Conservation (phyloP, 768 basidiomycete genomes). For the Sporobolomyces pararoseus region DNA sequence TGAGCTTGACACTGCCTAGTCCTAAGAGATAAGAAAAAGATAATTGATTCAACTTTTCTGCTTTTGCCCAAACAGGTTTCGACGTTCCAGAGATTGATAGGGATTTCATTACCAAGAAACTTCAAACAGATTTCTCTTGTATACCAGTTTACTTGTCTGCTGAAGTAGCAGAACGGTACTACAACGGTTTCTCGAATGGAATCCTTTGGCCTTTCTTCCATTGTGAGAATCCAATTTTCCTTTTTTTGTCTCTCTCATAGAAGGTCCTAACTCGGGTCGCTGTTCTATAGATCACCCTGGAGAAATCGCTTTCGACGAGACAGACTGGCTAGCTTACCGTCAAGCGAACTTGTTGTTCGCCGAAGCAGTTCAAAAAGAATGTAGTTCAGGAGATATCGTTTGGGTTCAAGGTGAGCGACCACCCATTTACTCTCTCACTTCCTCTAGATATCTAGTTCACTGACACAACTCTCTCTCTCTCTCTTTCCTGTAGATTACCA, state of each 20-base stretch:
- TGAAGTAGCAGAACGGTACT: constrained; percentile 96
- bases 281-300: constrained; percentile 65
- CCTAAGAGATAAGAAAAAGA: neutral
- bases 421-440: neutral
- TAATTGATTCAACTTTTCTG: neutral
- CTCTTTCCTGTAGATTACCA: constrained; percentile 63
- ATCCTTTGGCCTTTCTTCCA: constrained; percentile 99
- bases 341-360: constrained; percentile 95
- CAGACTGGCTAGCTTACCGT: constrained; percentile 95
- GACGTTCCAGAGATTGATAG: constrained; percentile 91
- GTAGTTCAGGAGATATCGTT: constrained; percentile 84
- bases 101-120: constrained; percentile 80
- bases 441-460: neutral
- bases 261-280: neutral
- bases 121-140: constrained; percentile 92
- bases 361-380: constrained; percentile 73
- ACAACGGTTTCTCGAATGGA: constrained; percentile 98
- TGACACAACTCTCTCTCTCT: neutral
- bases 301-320: constrained; percentile 99
- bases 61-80: constrained; percentile 53
- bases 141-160: constrained; percentile 97
- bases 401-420: constrained; percentile 73
- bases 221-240: constrained; percentile 49
- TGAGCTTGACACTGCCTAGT: neutral
- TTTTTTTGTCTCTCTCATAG: too few species aligned